Conservation (phyloP, 2,329 filamentous ascomycete genomes). For the Clarireedia hainanense region DNA sequence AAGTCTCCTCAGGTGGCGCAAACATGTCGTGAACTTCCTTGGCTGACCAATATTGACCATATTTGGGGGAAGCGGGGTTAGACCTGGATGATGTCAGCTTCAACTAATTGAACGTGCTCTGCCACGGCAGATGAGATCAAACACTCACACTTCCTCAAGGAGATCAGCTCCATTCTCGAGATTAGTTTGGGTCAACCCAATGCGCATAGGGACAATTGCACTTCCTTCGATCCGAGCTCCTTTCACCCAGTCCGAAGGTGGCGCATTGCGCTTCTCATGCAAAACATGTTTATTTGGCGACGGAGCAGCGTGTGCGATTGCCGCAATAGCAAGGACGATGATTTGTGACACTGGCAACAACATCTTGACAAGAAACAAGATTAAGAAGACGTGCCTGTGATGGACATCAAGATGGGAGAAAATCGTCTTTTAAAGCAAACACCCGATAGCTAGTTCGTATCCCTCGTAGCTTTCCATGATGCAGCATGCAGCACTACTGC, state of each 20-base stretch:
- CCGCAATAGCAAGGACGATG: constrained; percentile 10
- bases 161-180: constrained; percentile 35
- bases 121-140: neutral
- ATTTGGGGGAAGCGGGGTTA: constrained; percentile 18
- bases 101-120: neutral
- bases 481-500: too few relatives aligned
- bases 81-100: constrained; percentile 10
- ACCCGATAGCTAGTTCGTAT: neutral
- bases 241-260: constrained; percentile 17
- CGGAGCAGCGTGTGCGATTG: constrained; percentile 11
- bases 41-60: constrained; percentile 15
- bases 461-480: too few relatives aligned
- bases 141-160: constrained; percentile 32
- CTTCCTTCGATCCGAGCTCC: constrained; percentile 13
- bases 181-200: constrained; percentile 38
- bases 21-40: constrained; percentile 21
- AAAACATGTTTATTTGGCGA: constrained; percentile 10
- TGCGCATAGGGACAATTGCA: constrained; percentile 34
- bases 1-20: constrained; percentile 26
- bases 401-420: neutral
- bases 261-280: constrained; percentile 16
- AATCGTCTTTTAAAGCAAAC: neutral
- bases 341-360: constrained; percentile 1
- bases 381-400: neutral
- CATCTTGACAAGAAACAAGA: constrained; percentile 2